These are phyloP conservation scores for Volvox carteri DNA, from an alignment of 163 green algal species.

Conservation along the genomic window DNA sequence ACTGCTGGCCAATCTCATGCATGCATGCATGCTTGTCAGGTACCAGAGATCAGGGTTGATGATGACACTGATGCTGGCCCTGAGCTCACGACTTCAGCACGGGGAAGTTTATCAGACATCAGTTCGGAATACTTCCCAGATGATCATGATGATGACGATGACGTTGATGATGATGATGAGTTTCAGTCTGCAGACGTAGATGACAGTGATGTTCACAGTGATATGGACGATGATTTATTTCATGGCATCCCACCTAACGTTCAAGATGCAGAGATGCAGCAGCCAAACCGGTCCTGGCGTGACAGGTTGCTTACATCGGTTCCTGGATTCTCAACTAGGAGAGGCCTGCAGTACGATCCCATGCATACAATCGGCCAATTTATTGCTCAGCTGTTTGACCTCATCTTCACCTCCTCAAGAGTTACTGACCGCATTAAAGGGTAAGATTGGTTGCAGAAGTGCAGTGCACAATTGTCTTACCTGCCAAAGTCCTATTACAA, in stretches of 20 bases:
- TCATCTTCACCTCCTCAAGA: no score
- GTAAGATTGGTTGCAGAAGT: no score
- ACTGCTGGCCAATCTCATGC: no score
- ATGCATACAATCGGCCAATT: not conserved
- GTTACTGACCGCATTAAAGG: no score
- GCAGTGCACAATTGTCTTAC: no score
- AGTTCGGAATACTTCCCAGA: not conserved
- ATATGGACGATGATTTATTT: no score
- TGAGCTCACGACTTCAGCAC: not conserved
- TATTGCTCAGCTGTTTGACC: not conserved
- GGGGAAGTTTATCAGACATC: not conserved
- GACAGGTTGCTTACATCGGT: not conserved
- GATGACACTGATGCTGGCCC: no score
- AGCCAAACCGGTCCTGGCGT: not conserved
- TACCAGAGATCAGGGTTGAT: no score
- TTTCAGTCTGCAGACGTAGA: not conserved
- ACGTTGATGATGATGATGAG: not conserved
- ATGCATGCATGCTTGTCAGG: no score
- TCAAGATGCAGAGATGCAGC: not conserved
- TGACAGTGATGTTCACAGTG: not conserved
- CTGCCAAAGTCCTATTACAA: no score
- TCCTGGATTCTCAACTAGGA: not conserved
- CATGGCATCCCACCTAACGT: no score
- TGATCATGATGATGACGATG: not conserved
- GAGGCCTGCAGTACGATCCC: not conserved